Evolutionary conservation across 306 rosid species (phyloP).

Genomic region (Arachis stenosperma): DNA sequence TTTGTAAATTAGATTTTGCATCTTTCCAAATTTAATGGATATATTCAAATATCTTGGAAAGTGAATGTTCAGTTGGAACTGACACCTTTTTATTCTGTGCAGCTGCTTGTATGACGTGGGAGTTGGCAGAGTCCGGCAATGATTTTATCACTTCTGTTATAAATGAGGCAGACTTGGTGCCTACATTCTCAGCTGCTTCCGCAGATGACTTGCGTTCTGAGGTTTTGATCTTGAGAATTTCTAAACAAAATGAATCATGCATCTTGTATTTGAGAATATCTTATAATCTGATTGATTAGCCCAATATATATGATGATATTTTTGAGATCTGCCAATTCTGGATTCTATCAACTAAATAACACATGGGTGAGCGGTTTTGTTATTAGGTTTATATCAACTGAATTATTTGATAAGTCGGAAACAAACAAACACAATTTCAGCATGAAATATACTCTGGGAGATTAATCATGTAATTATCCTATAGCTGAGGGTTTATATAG

Average conservation of each 20-base stretch:
- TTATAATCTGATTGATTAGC: conserved; percentile 31
- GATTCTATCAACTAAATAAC: conserved; percentile 26
- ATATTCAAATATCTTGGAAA: conserved; percentile 17
- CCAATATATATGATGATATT: conserved; percentile 11
- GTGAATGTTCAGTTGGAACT: conserved; percentile 35
- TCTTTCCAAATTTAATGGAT: conserved; percentile 12
- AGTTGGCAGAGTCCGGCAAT: conserved; percentile 86
- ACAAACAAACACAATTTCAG: conserved; percentile 1
- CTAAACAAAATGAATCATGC: background rate
- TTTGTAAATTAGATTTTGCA: conserved; percentile 18
- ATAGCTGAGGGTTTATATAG: background rate
- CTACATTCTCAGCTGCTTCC: conserved; percentile 95
- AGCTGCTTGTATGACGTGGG: conserved; percentile 99
- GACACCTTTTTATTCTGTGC: conserved; percentile 44
- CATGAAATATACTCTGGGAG: conserved; percentile 10
- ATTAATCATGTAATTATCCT: conserved; percentile 6
- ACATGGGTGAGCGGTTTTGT: background rate
- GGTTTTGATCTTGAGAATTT: conserved; percentile 55
- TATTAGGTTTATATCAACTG: background rate
- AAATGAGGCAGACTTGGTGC: conserved; percentile 96
- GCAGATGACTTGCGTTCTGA: conserved; percentile 91
- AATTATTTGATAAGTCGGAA: background rate
- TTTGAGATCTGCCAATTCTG: conserved; percentile 20
- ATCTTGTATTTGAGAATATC: conserved; percentile 26
- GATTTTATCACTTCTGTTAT: conserved; percentile 79